These are phyloP conservation scores for Penicillium digitatum DNA, from an alignment of 2,329 filamentous ascomycete genomes.

Conservation along the genomic window DNA sequence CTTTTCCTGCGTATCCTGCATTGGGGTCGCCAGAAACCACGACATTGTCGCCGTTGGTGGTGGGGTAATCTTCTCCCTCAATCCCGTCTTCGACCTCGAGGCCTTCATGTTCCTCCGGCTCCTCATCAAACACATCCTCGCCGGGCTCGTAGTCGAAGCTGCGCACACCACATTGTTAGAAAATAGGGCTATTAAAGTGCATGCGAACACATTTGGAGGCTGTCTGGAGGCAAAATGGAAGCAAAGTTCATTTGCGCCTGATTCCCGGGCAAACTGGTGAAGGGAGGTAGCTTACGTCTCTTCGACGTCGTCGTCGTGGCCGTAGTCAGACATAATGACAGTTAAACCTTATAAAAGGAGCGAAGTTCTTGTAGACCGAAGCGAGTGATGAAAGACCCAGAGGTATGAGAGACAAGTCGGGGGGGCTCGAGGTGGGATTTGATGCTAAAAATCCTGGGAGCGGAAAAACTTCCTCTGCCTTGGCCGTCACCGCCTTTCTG, in stretches of 20 bases:
- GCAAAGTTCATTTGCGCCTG: slow-evolving; percentile 13
- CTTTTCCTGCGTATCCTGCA: slow-evolving; percentile 49
- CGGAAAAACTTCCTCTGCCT: slow-evolving; percentile 37
- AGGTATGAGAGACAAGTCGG: slow-evolving; percentile 16
- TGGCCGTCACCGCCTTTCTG: slow-evolving; percentile 32
- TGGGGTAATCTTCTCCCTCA: slow-evolving; percentile 43
- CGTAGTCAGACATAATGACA: slow-evolving; percentile 67
- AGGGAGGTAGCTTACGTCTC: slow-evolving; percentile 48
- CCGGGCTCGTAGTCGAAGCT: slow-evolving; percentile 56
- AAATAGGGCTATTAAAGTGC: slow-evolving; percentile 14
- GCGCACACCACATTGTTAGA: slow-evolving; percentile 24
- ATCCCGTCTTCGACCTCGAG: slow-evolving; percentile 53
- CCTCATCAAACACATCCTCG: slow-evolving; percentile 63
- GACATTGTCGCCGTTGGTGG: slow-evolving; percentile 40
- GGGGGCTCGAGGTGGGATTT: slow-evolving; percentile 12
- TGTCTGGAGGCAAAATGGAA: slow-evolving; percentile 7
- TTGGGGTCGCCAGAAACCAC: slow-evolving; percentile 51
- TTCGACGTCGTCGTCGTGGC: slow-evolving; percentile 61
- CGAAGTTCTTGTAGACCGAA: slow-evolving; percentile 9
- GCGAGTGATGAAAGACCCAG: slow-evolving; percentile 17
- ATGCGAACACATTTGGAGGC: slow-evolving; percentile 2
- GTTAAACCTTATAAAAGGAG: slow-evolving; percentile 5
- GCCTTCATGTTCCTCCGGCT: slow-evolving; percentile 55
- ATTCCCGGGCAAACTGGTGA: slow-evolving; percentile 1
- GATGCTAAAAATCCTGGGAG: slow-evolving; percentile 26